Evolutionary conservation across 352 stramenopile species (phyloP).

Genomic region (Pythium grandisporangium): DNA sequence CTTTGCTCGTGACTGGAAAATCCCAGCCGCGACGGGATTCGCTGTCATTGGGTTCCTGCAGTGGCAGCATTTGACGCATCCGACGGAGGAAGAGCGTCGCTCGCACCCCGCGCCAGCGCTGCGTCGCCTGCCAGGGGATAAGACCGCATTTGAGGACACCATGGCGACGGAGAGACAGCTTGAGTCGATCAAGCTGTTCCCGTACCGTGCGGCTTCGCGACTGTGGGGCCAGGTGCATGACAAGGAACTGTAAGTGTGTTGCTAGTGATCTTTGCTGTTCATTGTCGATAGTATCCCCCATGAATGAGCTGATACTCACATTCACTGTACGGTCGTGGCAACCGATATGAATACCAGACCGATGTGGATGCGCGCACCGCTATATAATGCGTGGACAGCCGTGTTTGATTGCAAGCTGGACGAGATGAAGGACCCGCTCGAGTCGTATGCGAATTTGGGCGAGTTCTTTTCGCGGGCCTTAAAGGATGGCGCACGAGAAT

Average conservation of each 20-base stretch:
- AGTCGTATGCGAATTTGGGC: constrained; percentile 64
- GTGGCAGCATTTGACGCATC: constrained; percentile 43
- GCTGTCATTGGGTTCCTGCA: constrained; percentile 64
- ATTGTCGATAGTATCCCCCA: too few relatives aligned
- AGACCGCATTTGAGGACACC: constrained; percentile 9
- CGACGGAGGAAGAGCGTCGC: constrained; percentile 12
- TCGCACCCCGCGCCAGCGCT: constrained; percentile 31
- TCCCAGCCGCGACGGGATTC: constrained; percentile 54
- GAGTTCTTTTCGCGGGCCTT: constrained; percentile 82
- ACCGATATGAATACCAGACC: too few relatives aligned
- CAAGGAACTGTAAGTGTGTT: constrained; percentile 60
- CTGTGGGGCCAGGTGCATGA: constrained; percentile 72
- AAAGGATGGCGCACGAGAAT: constrained; percentile 51
- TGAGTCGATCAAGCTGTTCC: constrained; percentile 64
- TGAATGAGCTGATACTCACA: too few relatives aligned
- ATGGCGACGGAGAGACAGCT: constrained; percentile 68
- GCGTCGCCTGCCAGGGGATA: constrained; percentile 23
- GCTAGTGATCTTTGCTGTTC: neutral
- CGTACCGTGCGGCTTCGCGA: constrained; percentile 67
- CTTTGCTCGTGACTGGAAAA: constrained; percentile 47
- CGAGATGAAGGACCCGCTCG: constrained; percentile 76
- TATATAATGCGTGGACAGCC: constrained; percentile 80
- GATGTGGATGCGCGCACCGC: constrained; percentile 46
- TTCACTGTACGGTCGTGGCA: too few relatives aligned
- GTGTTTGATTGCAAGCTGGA: constrained; percentile 79